Evolutionary conservation across 345 rosid species (phyloP).

Genomic region (Aquilaria yunnanensis): DNA sequence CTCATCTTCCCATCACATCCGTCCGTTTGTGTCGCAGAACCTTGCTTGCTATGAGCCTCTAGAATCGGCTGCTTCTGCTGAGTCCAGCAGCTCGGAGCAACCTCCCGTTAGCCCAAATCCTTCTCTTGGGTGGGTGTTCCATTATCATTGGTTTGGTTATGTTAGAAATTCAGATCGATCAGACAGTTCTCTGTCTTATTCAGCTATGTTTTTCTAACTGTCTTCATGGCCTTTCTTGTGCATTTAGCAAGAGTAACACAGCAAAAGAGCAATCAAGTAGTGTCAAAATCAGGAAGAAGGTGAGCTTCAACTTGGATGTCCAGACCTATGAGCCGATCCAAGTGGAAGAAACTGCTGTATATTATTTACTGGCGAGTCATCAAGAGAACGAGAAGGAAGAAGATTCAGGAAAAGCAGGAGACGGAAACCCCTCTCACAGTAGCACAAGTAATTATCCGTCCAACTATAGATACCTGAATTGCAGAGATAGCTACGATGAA

Average conservation of each 20-base stretch:
- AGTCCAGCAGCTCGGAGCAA: conserved; percentile 19
- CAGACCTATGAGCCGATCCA: conserved; percentile 62
- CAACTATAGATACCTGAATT: conserved; percentile 58
- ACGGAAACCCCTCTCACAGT: conserved; percentile 11
- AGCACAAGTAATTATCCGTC: conserved; percentile 33
- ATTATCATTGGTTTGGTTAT: background rate
- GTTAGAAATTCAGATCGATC: background rate
- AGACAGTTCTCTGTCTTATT: too few relatives aligned
- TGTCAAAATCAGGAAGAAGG: conserved; percentile 54
- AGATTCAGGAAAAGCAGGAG: conserved; percentile 9
- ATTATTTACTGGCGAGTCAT: conserved; percentile 20
- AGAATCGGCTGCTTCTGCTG: conserved; percentile 33
- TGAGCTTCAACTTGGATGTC: conserved; percentile 81
- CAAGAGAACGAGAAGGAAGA: conserved; percentile 27
- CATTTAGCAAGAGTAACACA: conserved; percentile 18
- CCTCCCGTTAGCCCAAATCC: conserved; percentile 20
- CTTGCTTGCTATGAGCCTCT: conserved; percentile 44
- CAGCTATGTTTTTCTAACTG: too few relatives aligned
- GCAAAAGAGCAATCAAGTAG: conserved; percentile 24
- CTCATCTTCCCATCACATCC: background rate
- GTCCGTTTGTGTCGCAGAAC: conserved; percentile 25
- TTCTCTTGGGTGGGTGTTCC: conserved; percentile 41
- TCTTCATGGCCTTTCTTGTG: background rate
- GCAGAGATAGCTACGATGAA: conserved; percentile 55
- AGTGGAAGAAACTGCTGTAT: conserved; percentile 22